Evolutionary conservation across 495 filamentous ascomycete species (phyloP).

Genomic region (Barbatosphaeria neglecta): DNA sequence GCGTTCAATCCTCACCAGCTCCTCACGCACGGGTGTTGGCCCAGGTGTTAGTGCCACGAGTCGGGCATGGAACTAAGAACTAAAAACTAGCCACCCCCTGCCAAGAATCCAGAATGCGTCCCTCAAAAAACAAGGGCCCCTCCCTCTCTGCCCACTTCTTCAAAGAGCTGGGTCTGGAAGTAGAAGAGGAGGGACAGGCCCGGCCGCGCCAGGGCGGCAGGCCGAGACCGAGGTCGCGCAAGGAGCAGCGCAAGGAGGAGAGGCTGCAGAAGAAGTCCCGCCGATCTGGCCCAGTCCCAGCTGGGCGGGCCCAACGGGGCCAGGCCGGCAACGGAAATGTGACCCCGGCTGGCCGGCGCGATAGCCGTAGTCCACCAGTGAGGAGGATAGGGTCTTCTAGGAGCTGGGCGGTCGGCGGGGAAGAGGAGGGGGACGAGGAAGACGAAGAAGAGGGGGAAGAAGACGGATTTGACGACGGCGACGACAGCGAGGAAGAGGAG

Average conservation of each 20-base stretch:
- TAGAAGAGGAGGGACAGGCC: not conserved
- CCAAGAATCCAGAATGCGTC: too few relatives aligned
- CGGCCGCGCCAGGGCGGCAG: not conserved
- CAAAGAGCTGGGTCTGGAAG: constrained; percentile 8
- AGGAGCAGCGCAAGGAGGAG: constrained; percentile 39
- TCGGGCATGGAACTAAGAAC: too few relatives aligned
- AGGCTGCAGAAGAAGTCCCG: constrained; percentile 26
- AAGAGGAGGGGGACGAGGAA: constrained; percentile 12
- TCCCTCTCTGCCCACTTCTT: constrained; percentile 14
- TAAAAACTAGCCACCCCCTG: too few relatives aligned
- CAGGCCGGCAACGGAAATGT: too few relatives aligned
- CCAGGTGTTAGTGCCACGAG: too few relatives aligned
- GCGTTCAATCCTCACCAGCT: too few relatives aligned
- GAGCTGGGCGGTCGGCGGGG: constrained; percentile 10
- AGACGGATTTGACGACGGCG: too few relatives aligned
- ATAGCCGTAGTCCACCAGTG: constrained; percentile 2
- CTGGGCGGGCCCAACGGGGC: not conserved
- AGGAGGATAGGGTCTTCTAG: constrained; percentile 13
- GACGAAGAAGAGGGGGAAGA: constrained; percentile 17
- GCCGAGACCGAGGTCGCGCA: constrained; percentile 18
- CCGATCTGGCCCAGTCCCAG: constrained; percentile 1
- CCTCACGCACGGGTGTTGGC: too few relatives aligned
- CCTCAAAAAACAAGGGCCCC: not conserved
- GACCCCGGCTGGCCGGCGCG: not conserved
- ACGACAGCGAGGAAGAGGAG: constrained; percentile 36